These are phyloP conservation scores for Elongisporangium prolatum DNA, from an alignment of 352 stramenopile genomes.

Conservation along the genomic window DNA sequence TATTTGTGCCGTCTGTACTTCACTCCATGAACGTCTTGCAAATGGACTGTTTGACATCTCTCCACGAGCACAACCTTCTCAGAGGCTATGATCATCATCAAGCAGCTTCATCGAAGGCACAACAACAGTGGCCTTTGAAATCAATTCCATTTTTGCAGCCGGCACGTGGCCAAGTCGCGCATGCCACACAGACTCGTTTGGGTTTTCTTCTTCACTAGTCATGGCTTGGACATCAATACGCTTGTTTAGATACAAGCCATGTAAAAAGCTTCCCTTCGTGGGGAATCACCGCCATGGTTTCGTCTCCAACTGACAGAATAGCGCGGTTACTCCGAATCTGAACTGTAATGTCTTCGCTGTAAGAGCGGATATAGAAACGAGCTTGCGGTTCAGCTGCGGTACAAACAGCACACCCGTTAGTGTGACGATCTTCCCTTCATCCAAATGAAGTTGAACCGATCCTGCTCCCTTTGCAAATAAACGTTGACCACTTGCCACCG, in stretches of 20 bases:
- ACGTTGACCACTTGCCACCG: conserved; percentile 10
- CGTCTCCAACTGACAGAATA: background rate
- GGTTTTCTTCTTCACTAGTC: background rate
- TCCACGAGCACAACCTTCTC: conserved; percentile 12
- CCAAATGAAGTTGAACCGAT: conserved; percentile 4
- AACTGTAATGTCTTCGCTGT: conserved; percentile 1
- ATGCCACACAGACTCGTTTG: conserved; percentile 6
- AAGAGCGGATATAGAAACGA: conserved; percentile 10
- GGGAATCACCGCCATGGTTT: background rate
- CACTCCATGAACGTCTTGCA: conserved; percentile 4
- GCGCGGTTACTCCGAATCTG: conserved; percentile 1
- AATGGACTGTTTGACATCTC: conserved; percentile 10
- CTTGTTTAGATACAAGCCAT: too few species aligned
- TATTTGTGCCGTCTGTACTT: conserved; percentile 3
- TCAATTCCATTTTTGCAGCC: background rate
- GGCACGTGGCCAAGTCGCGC: conserved; percentile 11
- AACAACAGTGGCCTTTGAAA: background rate
- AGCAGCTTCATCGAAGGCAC: background rate
- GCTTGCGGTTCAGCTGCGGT: conserved; percentile 10
- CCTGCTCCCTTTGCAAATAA: conserved; percentile 11
- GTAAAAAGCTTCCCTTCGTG: background rate
- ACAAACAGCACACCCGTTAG: conserved; percentile 18
- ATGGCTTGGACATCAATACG: too few species aligned
- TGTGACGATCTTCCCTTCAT: conserved; percentile 5
- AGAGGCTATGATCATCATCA: conserved; percentile 1